These are phyloP conservation scores for Corymbia maculata DNA, from an alignment of 345 rosid genomes.

Conservation along the genomic window DNA sequence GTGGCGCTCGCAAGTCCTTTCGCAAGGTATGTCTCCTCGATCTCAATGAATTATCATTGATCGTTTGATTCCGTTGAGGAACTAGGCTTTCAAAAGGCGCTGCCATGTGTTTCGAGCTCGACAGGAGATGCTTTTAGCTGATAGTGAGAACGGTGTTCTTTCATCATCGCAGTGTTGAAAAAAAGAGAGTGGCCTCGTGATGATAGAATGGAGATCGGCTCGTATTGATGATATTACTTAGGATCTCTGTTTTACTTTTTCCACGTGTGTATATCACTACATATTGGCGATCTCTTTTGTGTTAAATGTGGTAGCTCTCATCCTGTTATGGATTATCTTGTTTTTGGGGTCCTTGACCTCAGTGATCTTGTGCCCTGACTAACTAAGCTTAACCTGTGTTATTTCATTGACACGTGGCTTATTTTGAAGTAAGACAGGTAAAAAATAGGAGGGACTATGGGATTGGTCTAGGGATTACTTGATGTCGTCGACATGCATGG, in stretches of 20 bases:
- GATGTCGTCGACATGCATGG: background rate
- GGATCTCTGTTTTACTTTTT: background rate
- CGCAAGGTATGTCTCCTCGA: conserved; percentile 33
- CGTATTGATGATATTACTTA: background rate
- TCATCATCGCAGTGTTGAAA: background rate
- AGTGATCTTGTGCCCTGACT: background rate
- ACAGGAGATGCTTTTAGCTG: background rate
- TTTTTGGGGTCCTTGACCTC: no score
- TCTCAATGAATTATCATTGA: background rate
- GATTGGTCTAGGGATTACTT: background rate
- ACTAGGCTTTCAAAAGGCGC: background rate
- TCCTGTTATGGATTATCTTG: background rate
- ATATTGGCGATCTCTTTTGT: background rate
- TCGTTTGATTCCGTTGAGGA: background rate
- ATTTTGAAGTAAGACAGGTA: background rate
- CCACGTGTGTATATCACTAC: background rate
- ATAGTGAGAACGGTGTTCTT: no score
- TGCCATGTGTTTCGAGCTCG: background rate
- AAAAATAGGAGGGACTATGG: background rate
- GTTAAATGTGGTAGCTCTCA: background rate
- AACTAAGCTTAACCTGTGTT: background rate
- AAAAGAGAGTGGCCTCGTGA: background rate
- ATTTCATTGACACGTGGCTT: background rate
- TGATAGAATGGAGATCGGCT: background rate
- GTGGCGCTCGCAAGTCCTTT: conserved; percentile 49